Percentiles rank a stretch among this genome's conserved stretches.
phyloP scores from a whole-genome alignment of 2,329 filamentous ascomycete genomes.

The Aureobasidium pullulans region DNA sequence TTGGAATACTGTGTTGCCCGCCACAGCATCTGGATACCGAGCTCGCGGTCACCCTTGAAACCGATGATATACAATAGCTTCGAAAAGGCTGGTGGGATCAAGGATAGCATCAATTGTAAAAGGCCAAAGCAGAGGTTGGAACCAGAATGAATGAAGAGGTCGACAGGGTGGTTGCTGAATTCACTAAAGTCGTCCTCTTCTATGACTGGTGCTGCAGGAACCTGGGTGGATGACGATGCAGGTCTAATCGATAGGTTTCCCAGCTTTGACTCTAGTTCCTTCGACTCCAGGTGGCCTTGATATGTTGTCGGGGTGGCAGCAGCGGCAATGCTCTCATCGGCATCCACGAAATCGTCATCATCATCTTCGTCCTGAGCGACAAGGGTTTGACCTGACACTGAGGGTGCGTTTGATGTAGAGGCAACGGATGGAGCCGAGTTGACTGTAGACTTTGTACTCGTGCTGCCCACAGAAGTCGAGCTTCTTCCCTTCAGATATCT shows the following conservation, averaged over 20 bases:
- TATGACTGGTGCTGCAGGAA: constrained; percentile 18
- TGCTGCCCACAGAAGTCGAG: constrained; percentile 10
- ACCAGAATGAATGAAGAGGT: constrained; percentile 83
- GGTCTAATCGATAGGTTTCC: constrained; percentile 3
- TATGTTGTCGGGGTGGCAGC: constrained; percentile 42
- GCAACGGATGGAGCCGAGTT: background rate
- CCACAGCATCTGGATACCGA: constrained; percentile 83
- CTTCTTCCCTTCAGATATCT: constrained; percentile 43
- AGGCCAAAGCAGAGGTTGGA: constrained; percentile 85
- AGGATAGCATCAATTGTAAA: constrained; percentile 77
- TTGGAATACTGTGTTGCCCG: constrained; percentile 74
- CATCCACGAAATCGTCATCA: constrained; percentile 51
- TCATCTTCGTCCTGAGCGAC: constrained; percentile 29
- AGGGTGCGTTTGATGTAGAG: background rate
- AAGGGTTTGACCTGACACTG: background rate
- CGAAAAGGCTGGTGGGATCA: constrained; percentile 87
- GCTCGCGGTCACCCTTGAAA: constrained; percentile 79
- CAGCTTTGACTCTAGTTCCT: constrained; percentile 21
- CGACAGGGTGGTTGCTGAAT: constrained; percentile 63
- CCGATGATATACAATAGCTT: constrained; percentile 80
- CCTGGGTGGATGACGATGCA: background rate
- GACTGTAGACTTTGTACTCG: background rate
- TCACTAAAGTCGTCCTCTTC: constrained; percentile 53
- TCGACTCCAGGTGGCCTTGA: constrained; percentile 37
- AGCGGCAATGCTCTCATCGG: constrained; percentile 42